Percentiles rank a stretch among this genome's conserved stretches.
These are phyloP conservation scores for Rhexocercosporidium sp. DNA, from an alignment of 2,329 filamentous ascomycete genomes.

Conservation along the genomic window DNA sequence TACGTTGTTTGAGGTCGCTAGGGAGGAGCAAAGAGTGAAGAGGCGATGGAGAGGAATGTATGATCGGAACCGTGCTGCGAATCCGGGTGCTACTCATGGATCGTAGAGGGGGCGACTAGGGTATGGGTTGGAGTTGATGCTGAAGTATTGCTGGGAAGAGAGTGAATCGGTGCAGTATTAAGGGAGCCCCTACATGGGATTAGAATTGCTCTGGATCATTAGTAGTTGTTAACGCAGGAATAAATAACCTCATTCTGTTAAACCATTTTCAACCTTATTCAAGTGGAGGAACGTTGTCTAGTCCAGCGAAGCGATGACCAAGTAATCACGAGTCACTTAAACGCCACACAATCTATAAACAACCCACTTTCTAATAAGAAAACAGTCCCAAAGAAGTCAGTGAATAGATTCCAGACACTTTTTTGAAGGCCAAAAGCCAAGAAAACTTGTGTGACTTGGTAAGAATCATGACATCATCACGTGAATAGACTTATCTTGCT, in stretches of 20 bases:
- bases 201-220: background rate
- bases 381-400: too few relatives aligned
- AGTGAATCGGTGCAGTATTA: background rate
- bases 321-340: too few relatives aligned
- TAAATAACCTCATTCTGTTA: too few relatives aligned
- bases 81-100: background rate
- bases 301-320: too few relatives aligned
- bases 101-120: background rate
- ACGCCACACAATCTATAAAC: too few relatives aligned
- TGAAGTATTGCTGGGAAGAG: background rate
- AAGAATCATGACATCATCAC: background rate
- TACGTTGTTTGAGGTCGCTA: background rate
- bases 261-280: too few relatives aligned
- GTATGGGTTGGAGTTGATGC: background rate
- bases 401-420: too few relatives aligned
- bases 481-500: background rate
- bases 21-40: background rate
- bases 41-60: conserved; percentile 10
- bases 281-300: too few relatives aligned
- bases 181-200: background rate
- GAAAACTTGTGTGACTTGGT: too few relatives aligned
- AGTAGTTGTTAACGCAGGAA: background rate
- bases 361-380: too few relatives aligned
- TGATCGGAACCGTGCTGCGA: conserved; percentile 7
- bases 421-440: too few relatives aligned